Conservation (phyloP, 306 rosid genomes). For the Prunus mira region DNA sequence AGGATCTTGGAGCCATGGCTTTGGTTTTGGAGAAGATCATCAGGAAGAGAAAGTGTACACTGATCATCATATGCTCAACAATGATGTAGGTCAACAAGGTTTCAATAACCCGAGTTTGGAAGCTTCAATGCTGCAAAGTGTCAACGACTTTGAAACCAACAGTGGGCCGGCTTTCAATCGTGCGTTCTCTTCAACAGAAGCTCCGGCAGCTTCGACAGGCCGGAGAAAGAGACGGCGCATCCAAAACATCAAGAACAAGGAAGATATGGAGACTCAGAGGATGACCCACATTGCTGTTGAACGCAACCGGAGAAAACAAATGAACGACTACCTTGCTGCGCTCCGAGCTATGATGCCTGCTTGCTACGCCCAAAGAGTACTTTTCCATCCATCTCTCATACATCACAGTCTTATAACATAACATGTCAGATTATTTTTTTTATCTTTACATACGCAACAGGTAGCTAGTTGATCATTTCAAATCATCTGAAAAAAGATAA, state of each 20-base stretch:
- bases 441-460: too few species aligned
- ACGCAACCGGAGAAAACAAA: conserved; percentile 39
- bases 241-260: conserved; percentile 26
- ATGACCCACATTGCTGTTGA: conserved; percentile 43
- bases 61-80: background rate
- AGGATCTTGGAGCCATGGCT: conserved; percentile 15
- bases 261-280: conserved; percentile 37
- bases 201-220: conserved; percentile 1
- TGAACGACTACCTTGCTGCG: conserved; percentile 32
- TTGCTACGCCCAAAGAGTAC: conserved; percentile 33
- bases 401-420: background rate
- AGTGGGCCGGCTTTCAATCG: background rate
- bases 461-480: too few species aligned
- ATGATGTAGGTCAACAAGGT: conserved; percentile 6
- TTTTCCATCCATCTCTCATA: background rate
- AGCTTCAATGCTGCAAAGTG: conserved; percentile 7
- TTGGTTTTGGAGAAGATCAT: conserved; percentile 5
- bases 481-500: too few species aligned
- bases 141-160: background rate
- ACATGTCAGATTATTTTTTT: background rate
- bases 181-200: background rate
- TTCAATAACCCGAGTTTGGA: background rate
- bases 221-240: conserved; percentile 22
- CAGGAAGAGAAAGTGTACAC: conserved; percentile 9
- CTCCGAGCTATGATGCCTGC: conserved; percentile 44